A percentile compares a stretch with the other conserved stretches of the same genome.
Evolutionary conservation across 768 basidiomycete species (phyloP).

Genomic region (Trametes villosa): DNA sequence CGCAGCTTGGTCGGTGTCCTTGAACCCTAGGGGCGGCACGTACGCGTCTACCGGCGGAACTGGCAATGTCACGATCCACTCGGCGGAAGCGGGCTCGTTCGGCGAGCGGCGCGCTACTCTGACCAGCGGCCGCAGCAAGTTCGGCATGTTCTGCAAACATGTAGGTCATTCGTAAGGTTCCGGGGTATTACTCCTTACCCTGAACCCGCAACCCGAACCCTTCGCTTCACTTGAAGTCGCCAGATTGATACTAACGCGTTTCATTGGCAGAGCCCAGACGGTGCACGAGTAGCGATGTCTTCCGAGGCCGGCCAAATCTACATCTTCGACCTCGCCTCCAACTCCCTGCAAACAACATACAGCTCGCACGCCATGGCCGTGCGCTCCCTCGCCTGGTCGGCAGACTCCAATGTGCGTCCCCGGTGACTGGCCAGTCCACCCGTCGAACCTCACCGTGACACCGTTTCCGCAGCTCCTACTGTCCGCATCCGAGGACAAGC

Average conservation of each 20-base stretch:
- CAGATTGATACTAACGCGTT: neutral
- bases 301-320: slow-evolving; percentile 89
- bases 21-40: slow-evolving; percentile 73
- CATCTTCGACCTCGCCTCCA: slow-evolving; percentile 79
- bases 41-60: slow-evolving; percentile 77
- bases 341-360: slow-evolving; percentile 67
- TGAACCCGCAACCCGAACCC: slow-evolving; percentile 1
- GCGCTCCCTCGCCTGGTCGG: slow-evolving; percentile 86
- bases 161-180: slow-evolving; percentile 49
- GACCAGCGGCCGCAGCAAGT: slow-evolving; percentile 72
- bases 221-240: too few species aligned
- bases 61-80: slow-evolving; percentile 74
- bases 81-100: slow-evolving; percentile 67
- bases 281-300: slow-evolving; percentile 77
- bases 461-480: slow-evolving; percentile 64
- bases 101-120: slow-evolving; percentile 64
- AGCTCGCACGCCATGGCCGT: slow-evolving; percentile 91
- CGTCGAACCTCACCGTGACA: neutral
- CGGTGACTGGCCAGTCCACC: neutral
- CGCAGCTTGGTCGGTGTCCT: slow-evolving; percentile 82
- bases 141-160: slow-evolving; percentile 75
- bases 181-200: neutral
- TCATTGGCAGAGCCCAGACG: slow-evolving; percentile 88
- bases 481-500: slow-evolving; percentile 92
- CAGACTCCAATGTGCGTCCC: slow-evolving; percentile 77